A percentile compares a stretch with the other conserved stretches of the same genome.
Evolutionary conservation across 2,329 filamentous ascomycete species (phyloP).

Genomic region (Ramichloridium luteum): DNA sequence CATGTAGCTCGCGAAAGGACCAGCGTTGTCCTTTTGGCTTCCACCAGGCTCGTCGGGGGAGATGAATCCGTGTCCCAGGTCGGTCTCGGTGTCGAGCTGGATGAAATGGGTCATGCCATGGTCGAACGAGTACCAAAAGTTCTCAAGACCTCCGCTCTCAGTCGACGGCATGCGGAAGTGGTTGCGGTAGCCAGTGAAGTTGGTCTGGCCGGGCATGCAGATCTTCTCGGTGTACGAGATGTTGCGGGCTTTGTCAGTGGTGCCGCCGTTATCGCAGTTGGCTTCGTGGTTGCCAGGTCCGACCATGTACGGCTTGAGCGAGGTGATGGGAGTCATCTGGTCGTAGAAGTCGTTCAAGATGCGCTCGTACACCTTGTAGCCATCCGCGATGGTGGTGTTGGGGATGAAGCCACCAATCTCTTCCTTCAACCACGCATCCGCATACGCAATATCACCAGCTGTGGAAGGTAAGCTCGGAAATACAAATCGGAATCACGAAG

Average conservation of each 20-base stretch:
- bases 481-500: too few relatives aligned
- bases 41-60: constrained; percentile 33
- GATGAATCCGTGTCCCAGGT: constrained; percentile 36
- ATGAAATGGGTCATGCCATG: constrained; percentile 42
- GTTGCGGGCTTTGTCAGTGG: constrained; percentile 30
- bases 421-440: constrained; percentile 44
- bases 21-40: constrained; percentile 34
- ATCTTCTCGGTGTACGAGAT: constrained; percentile 35
- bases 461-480: too few relatives aligned
- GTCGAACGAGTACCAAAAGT: constrained; percentile 43
- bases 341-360: constrained; percentile 47
- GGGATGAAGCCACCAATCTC: constrained; percentile 27
- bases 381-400: constrained; percentile 28
- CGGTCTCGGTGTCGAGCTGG: constrained; percentile 37
- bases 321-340: constrained; percentile 36
- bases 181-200: constrained; percentile 39
- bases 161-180: constrained; percentile 41
- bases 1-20: constrained; percentile 37
- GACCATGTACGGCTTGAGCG: constrained; percentile 39
- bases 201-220: constrained; percentile 39
- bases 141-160: constrained; percentile 37
- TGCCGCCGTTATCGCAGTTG: constrained; percentile 32
- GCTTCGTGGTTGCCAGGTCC: constrained; percentile 41
- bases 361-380: constrained; percentile 41
- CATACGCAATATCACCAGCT: constrained; percentile 47